Conservation (phyloP, 2,329 filamentous ascomycete genomes). For the Sporothrix mexicana region DNA sequence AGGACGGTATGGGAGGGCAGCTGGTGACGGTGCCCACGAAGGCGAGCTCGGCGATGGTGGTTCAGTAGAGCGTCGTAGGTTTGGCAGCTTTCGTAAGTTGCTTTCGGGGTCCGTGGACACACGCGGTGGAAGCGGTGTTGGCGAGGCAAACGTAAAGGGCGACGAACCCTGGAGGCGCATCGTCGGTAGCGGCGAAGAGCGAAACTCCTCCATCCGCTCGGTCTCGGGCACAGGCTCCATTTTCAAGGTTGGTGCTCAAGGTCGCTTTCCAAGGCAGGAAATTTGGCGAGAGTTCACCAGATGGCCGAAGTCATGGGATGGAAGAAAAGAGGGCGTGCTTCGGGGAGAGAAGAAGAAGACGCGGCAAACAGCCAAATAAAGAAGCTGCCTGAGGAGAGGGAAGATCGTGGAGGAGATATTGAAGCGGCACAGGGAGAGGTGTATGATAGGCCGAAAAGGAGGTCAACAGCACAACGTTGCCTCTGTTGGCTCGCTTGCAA, state of each 20-base stretch:
- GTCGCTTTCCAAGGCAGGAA: not conserved
- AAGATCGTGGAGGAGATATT: not conserved
- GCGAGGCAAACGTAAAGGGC: slow-evolving; percentile 45
- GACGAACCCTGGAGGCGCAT: slow-evolving; percentile 56
- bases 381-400: not conserved
- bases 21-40: slow-evolving; percentile 53
- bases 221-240: slow-evolving; percentile 74
- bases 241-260: not conserved
- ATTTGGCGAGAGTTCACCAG: not conserved
- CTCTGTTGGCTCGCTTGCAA: slow-evolving; percentile 12
- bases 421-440: not conserved
- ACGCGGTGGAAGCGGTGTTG: slow-evolving; percentile 43
- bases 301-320: not conserved
- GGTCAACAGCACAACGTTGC: not conserved
- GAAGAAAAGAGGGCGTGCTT: not conserved
- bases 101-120: slow-evolving; percentile 27
- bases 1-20: slow-evolving; percentile 62
- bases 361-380: not conserved
- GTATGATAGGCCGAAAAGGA: slow-evolving; percentile 1
- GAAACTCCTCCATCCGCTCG: slow-evolving; percentile 71
- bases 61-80: slow-evolving; percentile 64
- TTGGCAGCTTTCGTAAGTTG: slow-evolving; percentile 56
- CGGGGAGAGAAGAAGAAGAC: not conserved
- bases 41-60: slow-evolving; percentile 60
- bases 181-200: slow-evolving; percentile 61